Evolutionary conservation across 768 basidiomycete species (phyloP), one percentile per base, ranked within the genome.

Genomic region (Suillus tomentosus): DNA sequence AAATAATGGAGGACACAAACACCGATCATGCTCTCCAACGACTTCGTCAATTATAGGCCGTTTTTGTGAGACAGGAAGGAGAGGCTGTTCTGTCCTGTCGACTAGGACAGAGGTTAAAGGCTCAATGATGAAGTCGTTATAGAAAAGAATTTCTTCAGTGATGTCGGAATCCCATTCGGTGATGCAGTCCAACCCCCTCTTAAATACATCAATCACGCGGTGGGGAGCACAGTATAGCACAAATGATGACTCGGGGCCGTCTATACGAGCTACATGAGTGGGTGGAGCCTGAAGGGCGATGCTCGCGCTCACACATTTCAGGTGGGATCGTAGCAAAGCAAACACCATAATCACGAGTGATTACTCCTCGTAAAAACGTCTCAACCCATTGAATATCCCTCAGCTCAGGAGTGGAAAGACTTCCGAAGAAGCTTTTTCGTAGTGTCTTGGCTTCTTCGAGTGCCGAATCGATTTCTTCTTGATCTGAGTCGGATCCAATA

Each of bases 11-110:
- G 40, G 37, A 24, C 14, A 66, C 71, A 45, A 27, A 75, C 75
- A 79, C 11, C 53, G 8, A 59, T 77, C 65, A 7, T 69, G 56
- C 27, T 60, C 62, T 10, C 72, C 65, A 50, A 66, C 53, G 43
- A 64, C 47, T n/a, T 66, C 59, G 1, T 68, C 66, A 3, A 72
- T 67, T 40, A 78, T 27, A 39, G 75, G 69, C 10, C 47, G 67
- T 51, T 62, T 65, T 17, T 27, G 60, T 10, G 36, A 40, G 43
- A 54, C 31, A 39, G 37, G 53, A 39, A 19, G 5, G 1, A 14
- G 43, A 51, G 2, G 19, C 39, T 15, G 4, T 8, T 58, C 24
- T 43, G 40, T 48, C 27, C 45, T 58, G 13, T 27, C 50, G 36
- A 8, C 36, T 14, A 66, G 39, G 9, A 36, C 22, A 24, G 40